Evolutionary conservation across 2,329 filamentous ascomycete species (phyloP).

Genomic region (Aspergillus pseudoterreus): DNA sequence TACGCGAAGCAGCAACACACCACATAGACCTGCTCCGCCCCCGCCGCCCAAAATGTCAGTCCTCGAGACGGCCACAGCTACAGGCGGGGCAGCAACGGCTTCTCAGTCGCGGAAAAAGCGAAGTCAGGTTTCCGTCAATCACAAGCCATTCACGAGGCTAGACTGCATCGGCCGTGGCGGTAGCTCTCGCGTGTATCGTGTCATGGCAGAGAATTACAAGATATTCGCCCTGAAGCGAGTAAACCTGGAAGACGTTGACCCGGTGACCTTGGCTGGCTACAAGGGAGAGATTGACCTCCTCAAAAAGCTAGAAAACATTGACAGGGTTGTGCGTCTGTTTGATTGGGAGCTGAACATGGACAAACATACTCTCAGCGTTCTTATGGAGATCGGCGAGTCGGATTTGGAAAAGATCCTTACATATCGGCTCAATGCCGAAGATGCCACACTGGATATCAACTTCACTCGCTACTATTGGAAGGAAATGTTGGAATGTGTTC

Average conservation of each 20-base stretch:
- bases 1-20: slow-evolving; percentile 63
- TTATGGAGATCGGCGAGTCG: slow-evolving; percentile 96
- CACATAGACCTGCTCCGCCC: slow-evolving; percentile 71
- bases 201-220: slow-evolving; percentile 95
- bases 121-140: slow-evolving; percentile 82
- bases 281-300: slow-evolving; percentile 94
- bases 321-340: slow-evolving; percentile 83
- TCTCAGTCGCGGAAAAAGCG: slow-evolving; percentile 71
- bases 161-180: slow-evolving; percentile 90
- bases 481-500: slow-evolving; percentile 96
- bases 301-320: slow-evolving; percentile 74
- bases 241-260: slow-evolving; percentile 84
- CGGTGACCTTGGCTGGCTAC: slow-evolving; percentile 76
- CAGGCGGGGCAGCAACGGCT: slow-evolving; percentile 73
- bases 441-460: slow-evolving; percentile 75
- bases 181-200: slow-evolving; percentile 89
- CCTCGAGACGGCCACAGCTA: slow-evolving; percentile 82
- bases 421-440: slow-evolving; percentile 66
- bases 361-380: slow-evolving; percentile 80
- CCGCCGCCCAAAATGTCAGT: slow-evolving; percentile 96
- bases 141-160: slow-evolving; percentile 82
- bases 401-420: slow-evolving; percentile 85
- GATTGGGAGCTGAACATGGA: slow-evolving; percentile 93
- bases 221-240: slow-evolving; percentile 93
- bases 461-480: slow-evolving; percentile 99